phyloP scores from a whole-genome alignment of 139 green algal species.

The Haematococcus lacustris region DNA sequence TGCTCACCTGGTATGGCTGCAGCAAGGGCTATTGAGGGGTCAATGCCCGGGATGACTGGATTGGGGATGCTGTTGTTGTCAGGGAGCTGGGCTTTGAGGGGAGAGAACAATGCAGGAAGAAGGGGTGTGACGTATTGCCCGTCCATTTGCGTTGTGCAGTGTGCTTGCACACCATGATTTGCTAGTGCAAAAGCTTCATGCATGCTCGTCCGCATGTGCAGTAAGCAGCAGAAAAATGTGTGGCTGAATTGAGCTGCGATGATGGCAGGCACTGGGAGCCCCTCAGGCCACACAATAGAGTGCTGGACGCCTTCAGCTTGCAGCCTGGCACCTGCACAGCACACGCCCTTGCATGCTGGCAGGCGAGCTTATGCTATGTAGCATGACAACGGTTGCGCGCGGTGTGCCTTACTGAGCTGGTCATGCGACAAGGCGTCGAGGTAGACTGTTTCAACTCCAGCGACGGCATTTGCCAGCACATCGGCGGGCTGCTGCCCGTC shows the following conservation, averaged over 20 bases:
- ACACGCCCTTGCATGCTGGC: neutral
- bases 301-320: conserved; percentile 19
- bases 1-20: conserved; percentile 16
- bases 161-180: conserved; percentile 21
- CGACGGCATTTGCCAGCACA: conserved; percentile 6
- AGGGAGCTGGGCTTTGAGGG: conserved; percentile 40
- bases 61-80: conserved; percentile 44
- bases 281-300: conserved; percentile 47
- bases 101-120: conserved; percentile 43
- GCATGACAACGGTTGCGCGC: neutral
- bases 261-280: conserved; percentile 24
- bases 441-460: conserved; percentile 29
- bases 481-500: conserved; percentile 1
- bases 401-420: conserved; percentile 3
- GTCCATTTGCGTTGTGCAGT: conserved; percentile 14
- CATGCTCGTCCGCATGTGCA: conserved; percentile 23
- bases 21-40: conserved; percentile 6
- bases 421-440: conserved; percentile 29
- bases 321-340: conserved; percentile 14
- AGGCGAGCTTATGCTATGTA: neutral
- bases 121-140: conserved; percentile 3
- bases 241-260: conserved; percentile 54
- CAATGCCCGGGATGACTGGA: conserved; percentile 20
- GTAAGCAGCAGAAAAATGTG: conserved; percentile 56
- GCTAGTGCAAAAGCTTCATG: conserved; percentile 63